Conservation (phyloP, 352 stramenopile genomes). For the Phytophthora citricola region DNA sequence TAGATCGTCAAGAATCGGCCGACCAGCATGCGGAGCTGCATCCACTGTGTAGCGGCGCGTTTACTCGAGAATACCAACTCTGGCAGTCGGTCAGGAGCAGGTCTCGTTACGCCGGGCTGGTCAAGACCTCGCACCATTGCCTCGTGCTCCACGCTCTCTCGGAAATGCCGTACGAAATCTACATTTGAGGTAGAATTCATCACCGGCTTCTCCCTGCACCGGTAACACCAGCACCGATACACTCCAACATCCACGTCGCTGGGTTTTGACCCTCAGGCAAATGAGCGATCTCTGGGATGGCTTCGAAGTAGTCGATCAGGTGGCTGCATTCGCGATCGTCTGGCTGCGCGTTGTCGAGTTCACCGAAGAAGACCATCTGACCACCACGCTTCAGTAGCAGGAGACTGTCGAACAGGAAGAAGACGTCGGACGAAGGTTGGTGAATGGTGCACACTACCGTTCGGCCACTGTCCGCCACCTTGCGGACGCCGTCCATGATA, state of each 20-base stretch:
- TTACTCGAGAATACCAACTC: constrained; percentile 26
- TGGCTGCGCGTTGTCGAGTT: constrained; percentile 27
- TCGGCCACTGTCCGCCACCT: constrained; percentile 70
- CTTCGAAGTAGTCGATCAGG: constrained; percentile 52
- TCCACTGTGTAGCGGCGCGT: constrained; percentile 16
- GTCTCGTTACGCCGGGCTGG: constrained; percentile 7
- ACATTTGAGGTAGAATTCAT: constrained; percentile 10
- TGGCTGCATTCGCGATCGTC: constrained; percentile 20
- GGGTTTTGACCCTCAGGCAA: constrained; percentile 43
- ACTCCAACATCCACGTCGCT: constrained; percentile 36
- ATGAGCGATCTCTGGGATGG: constrained; percentile 30
- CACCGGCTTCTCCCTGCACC: constrained; percentile 9
- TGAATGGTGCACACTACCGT: constrained; percentile 76
- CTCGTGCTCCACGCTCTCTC: constrained; percentile 16
- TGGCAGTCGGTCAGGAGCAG: constrained; percentile 5
- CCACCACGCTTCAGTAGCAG: constrained; percentile 77
- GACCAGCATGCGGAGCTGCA: constrained; percentile 17
- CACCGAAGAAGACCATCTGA: constrained; percentile 67
- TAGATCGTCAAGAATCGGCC: constrained; percentile 29
- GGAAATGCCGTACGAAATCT: constrained; percentile 35
- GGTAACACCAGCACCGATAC: constrained; percentile 30
- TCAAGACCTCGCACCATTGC: constrained; percentile 3
- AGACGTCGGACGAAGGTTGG: constrained; percentile 35
- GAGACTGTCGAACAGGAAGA: constrained; percentile 72
- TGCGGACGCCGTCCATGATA: constrained; percentile 71